Evolutionary conservation across 2,329 filamentous ascomycete species (phyloP), one percentile per base, ranked within the genome.

Genomic region (Orbilia blumenaviensis): DNA sequence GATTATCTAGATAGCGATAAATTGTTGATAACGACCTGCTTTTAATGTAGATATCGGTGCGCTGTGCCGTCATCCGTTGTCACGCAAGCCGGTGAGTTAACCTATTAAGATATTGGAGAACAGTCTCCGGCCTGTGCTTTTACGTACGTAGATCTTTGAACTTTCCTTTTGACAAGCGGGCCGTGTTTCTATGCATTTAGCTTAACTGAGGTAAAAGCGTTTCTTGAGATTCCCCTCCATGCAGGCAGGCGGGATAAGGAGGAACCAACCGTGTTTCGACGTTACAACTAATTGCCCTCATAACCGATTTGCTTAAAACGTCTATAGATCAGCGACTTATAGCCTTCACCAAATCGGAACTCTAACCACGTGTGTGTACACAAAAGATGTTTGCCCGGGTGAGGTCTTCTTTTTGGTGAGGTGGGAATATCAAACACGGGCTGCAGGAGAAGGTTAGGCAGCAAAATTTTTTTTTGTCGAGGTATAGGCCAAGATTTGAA

Each of bases 361-460:
- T 29, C 46, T 16, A 52, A 21, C 48, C 48, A 56, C 41, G 54
- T 54, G 42, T 46, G 46, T n/a, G n/a, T n/a, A 56, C 56, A 16
- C 25, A 56, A 56, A n/a, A 34, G 27, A 36, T 62, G 66, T 69
- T 62, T 62, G 46, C 16, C 16, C 48, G 9, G 21, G 23, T 8
- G 27, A 54, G n/a, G 23, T 23, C 27, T 27, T 58, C 10, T 9
- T 10, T 44, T 14, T 29, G 38, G 29, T 71, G 56, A n/a, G n/a
- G n/a, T n/a, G n/a, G n/a, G n/a, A 23, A 44, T 21, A 71, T 63
- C 66, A 71, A 71, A 62, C 54, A 56, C 34, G 58, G 56, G 44
- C 23, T 34, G 48, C 48, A 54, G 25, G 18, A 52, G 46, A 25
- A 27, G 46, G 36, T 62, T 71, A 71, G 66, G 66, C 66, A 71